Base-by-base conservation (phyloP, 495 filamentous ascomycete species). In the Tetracladium setigerum region DNA sequence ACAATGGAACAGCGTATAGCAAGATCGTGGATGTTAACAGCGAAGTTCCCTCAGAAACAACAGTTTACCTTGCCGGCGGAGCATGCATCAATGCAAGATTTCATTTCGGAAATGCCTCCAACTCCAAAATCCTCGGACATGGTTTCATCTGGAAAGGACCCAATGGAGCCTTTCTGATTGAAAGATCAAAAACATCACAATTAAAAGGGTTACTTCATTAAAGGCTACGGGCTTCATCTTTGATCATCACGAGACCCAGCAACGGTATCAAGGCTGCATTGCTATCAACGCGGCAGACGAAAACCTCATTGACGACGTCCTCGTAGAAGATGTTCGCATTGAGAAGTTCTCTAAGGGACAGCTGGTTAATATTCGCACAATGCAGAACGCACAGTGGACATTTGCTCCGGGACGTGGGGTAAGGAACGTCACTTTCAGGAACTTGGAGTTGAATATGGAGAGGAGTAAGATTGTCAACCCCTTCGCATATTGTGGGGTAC, bases 51-150 rank as follows among this genome's bases (percentile, higher is more conserved):
- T 47, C 47, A 1, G 52, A 47, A 0, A 56, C 46, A n/a, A 58
- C 52, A 5, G 52, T 61, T 7, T 61, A 61, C 22, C 5, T 61
- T 2, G 52, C 55, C 0, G 38, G 44, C 14, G 57, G 57, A 1
- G 46, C 54, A 10, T 36, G 48, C 11, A 31, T 60, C 11, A 57
- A 19, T 5, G 41, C 14, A 10, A 46, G 40, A 5, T 9, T 58
- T 4, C 31, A 41, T 7, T 61, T 61, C 34, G 18, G 35, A 19
- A 41, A 54, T 15, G 56, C 46, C 1, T 47, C 46, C 9, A 52
- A 56, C 35, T 34, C 47, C 14, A 41, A 22, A 27, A 11, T 61
- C 12, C 45, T 46, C 5, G 58, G 55, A 7, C 58, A 47, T 11
- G 58, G 58, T 1, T 32, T 61, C 8, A 5, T 45, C 2, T 19